A percentile compares a stretch with the other conserved stretches of the same genome.
Evolutionary conservation across 352 stramenopile genomes (phyloP).

Genomic region (Pilasporangium apinafurcum): DNA sequence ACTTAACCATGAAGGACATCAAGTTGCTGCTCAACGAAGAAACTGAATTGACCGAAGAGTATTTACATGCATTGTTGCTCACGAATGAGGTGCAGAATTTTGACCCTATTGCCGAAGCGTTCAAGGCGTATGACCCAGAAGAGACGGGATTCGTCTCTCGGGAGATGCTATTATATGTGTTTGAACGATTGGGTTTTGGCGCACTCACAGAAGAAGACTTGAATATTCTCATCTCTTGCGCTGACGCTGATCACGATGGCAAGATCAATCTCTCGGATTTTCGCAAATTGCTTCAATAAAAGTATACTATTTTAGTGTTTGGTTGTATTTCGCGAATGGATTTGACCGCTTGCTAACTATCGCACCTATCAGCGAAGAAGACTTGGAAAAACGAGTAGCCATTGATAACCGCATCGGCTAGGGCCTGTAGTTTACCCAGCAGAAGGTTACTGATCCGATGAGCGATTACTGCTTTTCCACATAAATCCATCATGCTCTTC

Average conservation of each 20-base stretch:
- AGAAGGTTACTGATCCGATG: too few species aligned
- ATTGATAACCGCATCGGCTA: too few species aligned
- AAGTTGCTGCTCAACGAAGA: conserved; percentile 84
- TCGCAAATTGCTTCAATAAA: conserved; percentile 55
- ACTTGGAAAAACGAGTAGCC: too few species aligned
- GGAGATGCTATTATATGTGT: conserved; percentile 81
- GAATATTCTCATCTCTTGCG: conserved; percentile 76
- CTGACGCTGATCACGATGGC: conserved; percentile 80
- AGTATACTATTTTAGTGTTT: too few species aligned
- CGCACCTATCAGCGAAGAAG: too few species aligned
- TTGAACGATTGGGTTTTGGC: conserved; percentile 74
- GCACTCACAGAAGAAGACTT: conserved; percentile 83
- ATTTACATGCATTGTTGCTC: conserved; percentile 72
- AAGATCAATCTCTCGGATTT: conserved; percentile 80
- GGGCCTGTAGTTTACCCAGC: too few species aligned
- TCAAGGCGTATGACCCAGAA: conserved; percentile 86
- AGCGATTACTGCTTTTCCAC: too few species aligned
- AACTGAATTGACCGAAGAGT: conserved; percentile 59
- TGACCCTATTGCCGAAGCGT: conserved; percentile 84
- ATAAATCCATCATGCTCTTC: too few species aligned
- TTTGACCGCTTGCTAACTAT: too few species aligned
- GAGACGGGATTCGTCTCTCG: conserved; percentile 76
- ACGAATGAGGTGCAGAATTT: conserved; percentile 89
- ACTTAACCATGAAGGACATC: conserved; percentile 78
- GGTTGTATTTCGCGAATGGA: too few species aligned